Evolutionary conservation across 768 basidiomycete genomes (phyloP), one percentile per base, ranked within the genome.

Genomic region (Boletus vermiculosoides): DNA sequence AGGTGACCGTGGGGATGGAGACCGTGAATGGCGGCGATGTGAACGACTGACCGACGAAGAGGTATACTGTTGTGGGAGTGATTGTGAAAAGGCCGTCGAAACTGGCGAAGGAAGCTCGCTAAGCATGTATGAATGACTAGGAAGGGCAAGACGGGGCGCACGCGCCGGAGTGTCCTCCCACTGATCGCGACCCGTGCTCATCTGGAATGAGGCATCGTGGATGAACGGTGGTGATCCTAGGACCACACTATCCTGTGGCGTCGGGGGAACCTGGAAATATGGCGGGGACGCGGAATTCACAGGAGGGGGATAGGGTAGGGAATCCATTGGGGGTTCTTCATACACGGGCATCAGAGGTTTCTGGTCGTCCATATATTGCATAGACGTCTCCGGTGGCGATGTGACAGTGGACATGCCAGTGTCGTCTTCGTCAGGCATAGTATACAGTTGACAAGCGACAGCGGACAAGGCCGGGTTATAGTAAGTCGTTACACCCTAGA

Each of bases 311-410:
- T 49, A 71, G 0, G 71, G 71, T 12, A 74, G 40, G 6, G 63
- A 72, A 45, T 73, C 72, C 72, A 72, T 72, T 4, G 67, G 71
- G 0, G 71, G 71, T 18, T 61, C 63, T 1, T 61, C 49, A 9
- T 63, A 62, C n/a, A 57, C 0, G 13, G 54, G 1, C 10, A 50
- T 2, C 41, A 45, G n/a, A 6, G 57, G 55, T 8, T 63, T 63
- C 23, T 51, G 46, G 40, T 62, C 61, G 3, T 63, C 69, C 3
- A 12, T 28, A 16, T 61, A 64, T 16, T 55, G 56, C 37, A 57
- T 42, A 2, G 54, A 18, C 12, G 45, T 7, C 30, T 55, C 52
- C 0, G 52, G 20, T 18, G 64, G 53, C 0, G 64, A 52, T 2
- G 33, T 1, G 5, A 50, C 23, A 6, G 18, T 39, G 4, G 48